A percentile compares a stretch with the other conserved stretches of the same genome.
phyloP scores from a whole-genome alignment of 768 basidiomycete species.

The Rubroboletus satanas region DNA sequence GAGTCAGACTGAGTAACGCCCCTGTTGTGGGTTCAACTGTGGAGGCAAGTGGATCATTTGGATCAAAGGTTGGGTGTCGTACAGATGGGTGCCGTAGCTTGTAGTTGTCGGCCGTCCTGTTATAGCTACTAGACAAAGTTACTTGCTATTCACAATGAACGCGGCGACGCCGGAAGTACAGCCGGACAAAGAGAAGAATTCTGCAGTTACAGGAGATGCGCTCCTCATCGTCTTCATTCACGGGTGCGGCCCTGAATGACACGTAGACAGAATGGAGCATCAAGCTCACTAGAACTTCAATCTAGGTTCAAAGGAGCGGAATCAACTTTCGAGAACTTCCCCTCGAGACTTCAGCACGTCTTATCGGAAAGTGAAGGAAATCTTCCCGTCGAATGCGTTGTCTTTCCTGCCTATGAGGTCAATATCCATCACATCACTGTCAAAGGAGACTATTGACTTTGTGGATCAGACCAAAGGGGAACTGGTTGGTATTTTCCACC shows the following conservation, averaged over 20 bases:
- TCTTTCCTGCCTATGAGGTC: constrained; percentile 90
- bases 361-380: constrained; percentile 60
- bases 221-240: constrained; percentile 77
- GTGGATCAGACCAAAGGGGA: constrained; percentile 80
- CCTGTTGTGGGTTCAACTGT: neutral
- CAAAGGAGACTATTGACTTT: constrained; percentile 10
- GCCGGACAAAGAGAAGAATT: neutral
- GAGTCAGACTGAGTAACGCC: constrained; percentile 30
- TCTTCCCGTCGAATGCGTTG: constrained; percentile 61
- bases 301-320: constrained; percentile 58
- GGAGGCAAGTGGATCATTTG: neutral
- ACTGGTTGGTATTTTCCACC: constrained; percentile 51
- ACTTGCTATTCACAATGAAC: constrained; percentile 11
- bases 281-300: neutral
- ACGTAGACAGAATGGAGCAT: neutral
- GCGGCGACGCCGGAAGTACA: constrained; percentile 6
- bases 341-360: constrained; percentile 72
- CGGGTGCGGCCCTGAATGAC: constrained; percentile 44
- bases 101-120: constrained; percentile 3
- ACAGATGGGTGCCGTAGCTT: too few relatives aligned
- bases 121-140: constrained; percentile 4
- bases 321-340: constrained; percentile 74
- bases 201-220: constrained; percentile 34
- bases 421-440: constrained; percentile 8
- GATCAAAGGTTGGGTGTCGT: neutral